Evolutionary conservation across 2,329 filamentous ascomycete species (phyloP), one percentile per base, ranked within the genome.

Genomic region (Trichoderma sp.): DNA sequence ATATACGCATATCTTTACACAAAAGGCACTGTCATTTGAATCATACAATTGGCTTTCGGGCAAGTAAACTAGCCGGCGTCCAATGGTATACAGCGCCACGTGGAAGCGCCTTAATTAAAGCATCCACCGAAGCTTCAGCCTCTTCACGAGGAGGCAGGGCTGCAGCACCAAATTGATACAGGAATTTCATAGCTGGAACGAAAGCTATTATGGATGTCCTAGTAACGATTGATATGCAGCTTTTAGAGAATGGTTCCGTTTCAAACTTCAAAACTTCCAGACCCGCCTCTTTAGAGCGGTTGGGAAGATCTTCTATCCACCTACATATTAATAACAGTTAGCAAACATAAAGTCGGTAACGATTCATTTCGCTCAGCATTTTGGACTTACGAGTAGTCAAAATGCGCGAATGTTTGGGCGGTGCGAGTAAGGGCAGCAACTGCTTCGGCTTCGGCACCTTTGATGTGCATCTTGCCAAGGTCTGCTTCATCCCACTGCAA

Each of bases 401-500:
- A 43, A n/a, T 31, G 14, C 33, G 43, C 33, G 7, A 21, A 13
- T 19, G 4, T 1, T 3, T 35, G n/a, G 10, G 4, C 10, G 6
- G 29, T 5, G 14, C 35, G 35, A 31, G 11, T 13, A 19, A 64
- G 37, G 16, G 61, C 19, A 56, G 16, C 19, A 64, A 64, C 40
- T 11, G 61, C 61, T 27, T 64, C 61, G 0, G 49, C 61, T 40
- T 64, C 61, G 21, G 49, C 21, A 27, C 61, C 49, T 56, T 64
- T 64, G 33, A 64, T 43, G 3, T 24, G 24, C 27, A 64, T 24
- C 24, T 43, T 43, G 13, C 16, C 24, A 21, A 64, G 49, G n/a
- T 56, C 33, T 4, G 33, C 61, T n/a, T 64, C 61, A 40, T 64
- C 61, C 61, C 61, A 64, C 5, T 64, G 61, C 21, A 64, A 43